Evolutionary conservation across 306 rosid genomes (phyloP).

Genomic region (Acmispon strigosus): DNA sequence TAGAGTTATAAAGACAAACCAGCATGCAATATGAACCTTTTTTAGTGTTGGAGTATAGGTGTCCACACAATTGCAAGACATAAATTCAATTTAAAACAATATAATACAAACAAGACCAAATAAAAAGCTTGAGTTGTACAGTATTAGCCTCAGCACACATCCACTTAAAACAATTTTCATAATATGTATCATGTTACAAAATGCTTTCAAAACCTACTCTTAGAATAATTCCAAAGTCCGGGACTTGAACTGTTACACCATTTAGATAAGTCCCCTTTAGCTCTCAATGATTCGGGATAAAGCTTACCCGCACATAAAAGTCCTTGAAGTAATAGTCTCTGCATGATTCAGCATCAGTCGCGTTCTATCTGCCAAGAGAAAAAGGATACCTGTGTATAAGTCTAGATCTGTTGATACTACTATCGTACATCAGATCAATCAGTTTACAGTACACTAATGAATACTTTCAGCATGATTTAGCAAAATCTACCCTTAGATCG

Average conservation of each 20-base stretch:
- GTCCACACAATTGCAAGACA: no score
- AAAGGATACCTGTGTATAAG: not conserved
- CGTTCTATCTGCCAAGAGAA: constrained; percentile 52
- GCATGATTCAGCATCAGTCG: constrained; percentile 55
- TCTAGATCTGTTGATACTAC: not conserved
- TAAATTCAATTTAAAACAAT: not conserved
- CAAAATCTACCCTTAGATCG: not conserved
- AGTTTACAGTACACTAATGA: not conserved
- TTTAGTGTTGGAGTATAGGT: no score
- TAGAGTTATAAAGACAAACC: no score
- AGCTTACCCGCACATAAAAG: constrained; percentile 55
- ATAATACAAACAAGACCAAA: not conserved
- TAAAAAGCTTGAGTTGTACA: not conserved
- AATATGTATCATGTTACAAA: not conserved
- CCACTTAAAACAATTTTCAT: not conserved
- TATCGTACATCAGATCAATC: constrained; percentile 2
- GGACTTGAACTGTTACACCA: not conserved
- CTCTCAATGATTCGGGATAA: constrained; percentile 2
- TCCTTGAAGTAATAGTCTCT: constrained; percentile 47
- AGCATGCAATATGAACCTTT: no score
- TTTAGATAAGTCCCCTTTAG: not conserved
- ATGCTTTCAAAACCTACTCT: not conserved
- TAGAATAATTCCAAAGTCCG: not conserved
- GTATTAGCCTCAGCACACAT: not conserved
- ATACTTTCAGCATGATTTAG: not conserved